Evolutionary conservation across 768 basidiomycete species (phyloP).

Genomic region (Mycena indigotica): DNA sequence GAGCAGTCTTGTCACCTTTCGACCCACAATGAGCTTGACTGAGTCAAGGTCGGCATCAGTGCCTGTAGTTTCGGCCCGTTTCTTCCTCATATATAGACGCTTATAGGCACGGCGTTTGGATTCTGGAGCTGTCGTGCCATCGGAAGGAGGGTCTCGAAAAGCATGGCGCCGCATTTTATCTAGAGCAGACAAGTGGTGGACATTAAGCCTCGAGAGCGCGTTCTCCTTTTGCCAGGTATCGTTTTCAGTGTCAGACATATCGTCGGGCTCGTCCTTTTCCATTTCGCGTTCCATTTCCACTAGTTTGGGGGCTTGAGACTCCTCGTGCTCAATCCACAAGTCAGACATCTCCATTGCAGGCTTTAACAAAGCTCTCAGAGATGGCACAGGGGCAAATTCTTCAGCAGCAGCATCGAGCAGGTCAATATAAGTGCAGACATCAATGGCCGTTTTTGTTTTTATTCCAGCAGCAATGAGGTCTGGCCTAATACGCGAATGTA

Average conservation of each 20-base stretch:
- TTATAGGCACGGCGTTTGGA: conserved; percentile 61
- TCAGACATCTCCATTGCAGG: conserved; percentile 54
- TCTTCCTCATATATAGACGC: conserved; percentile 72
- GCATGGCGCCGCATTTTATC: conserved; percentile 27
- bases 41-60: conserved; percentile 30
- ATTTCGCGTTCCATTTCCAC: conserved; percentile 22
- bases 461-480: conserved; percentile 74
- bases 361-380: conserved; percentile 30
- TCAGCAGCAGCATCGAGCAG: conserved; percentile 45
- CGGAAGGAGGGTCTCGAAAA: conserved; percentile 1
- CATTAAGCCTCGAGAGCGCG: conserved; percentile 20
- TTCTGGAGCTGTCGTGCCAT: conserved; percentile 42
- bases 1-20: conserved; percentile 23
- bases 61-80: conserved; percentile 55
- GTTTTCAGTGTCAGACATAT: conserved; percentile 18
- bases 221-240: conserved; percentile 29
- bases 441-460: conserved; percentile 63
- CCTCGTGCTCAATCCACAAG: conserved; percentile 52
- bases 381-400: conserved; percentile 13
- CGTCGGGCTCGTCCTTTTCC: conserved; percentile 23
- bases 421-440: conserved; percentile 71
- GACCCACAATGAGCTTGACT: conserved; percentile 41
- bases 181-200: conserved; percentile 30
- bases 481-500: conserved; percentile 71
- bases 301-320: conserved; percentile 39